Evolutionary conservation across 1,284 basidiomycete species (phyloP).

Genomic region (Coniophora puteana): DNA sequence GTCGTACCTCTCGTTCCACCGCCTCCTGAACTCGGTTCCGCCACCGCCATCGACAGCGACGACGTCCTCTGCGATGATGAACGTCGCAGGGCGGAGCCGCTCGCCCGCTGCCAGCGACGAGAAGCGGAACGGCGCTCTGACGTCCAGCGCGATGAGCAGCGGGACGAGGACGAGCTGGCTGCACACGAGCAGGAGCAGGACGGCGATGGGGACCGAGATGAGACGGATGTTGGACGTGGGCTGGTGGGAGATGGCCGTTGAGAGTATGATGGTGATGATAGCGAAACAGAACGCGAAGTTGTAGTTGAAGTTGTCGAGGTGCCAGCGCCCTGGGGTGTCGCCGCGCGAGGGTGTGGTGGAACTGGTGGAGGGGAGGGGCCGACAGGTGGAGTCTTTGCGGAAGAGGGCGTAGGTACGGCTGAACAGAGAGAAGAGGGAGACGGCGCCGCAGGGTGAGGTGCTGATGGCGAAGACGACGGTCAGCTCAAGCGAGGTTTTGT

Average conservation of each 20-base stretch:
- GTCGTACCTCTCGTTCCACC: conserved; percentile 31
- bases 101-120: conserved; percentile 27
- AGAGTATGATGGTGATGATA: conserved; percentile 17
- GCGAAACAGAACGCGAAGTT: conserved; percentile 11
- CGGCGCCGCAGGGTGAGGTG: no score
- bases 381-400: no score
- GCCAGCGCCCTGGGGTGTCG: no score
- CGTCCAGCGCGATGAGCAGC: conserved; percentile 1
- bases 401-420: no score
- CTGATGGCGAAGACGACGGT: no score
- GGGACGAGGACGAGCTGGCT: conserved; percentile 27
- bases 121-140: conserved; percentile 28
- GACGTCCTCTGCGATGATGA: conserved; percentile 29
- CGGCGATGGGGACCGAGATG: conserved; percentile 29
- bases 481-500: no score
- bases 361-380: no score
- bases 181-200: conserved; percentile 23
- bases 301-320: no score
- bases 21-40: conserved; percentile 28
- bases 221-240: conserved; percentile 22
- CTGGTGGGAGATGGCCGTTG: not conserved
- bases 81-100: conserved; percentile 26
- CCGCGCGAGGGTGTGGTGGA: no score
- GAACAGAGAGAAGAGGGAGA: no score
- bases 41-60: conserved; percentile 31